Percentiles rank a stretch among this genome's conserved stretches.
phyloP scores from a whole-genome alignment of 352 stramenopile species.

The Globisporangium recalcitrans region DNA sequence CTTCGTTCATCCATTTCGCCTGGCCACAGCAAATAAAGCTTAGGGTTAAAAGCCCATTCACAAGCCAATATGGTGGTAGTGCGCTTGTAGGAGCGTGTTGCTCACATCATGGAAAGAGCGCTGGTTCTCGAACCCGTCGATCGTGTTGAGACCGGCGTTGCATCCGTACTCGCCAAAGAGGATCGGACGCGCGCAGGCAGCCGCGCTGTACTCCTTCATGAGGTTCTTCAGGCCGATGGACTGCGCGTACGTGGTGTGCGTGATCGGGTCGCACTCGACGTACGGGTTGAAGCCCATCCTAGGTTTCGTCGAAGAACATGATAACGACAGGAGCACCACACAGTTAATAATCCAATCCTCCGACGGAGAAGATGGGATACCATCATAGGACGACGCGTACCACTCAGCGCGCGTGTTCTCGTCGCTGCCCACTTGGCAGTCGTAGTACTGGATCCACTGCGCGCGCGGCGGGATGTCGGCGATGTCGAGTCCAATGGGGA shows the following conservation, averaged over 20 bases:
- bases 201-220: constrained; percentile 40
- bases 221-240: constrained; percentile 38
- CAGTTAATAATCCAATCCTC: not conserved
- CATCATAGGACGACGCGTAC: not conserved
- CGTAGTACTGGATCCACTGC: constrained; percentile 41
- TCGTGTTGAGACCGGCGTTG: constrained; percentile 44
- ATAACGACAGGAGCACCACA: constrained; percentile 9
- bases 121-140: constrained; percentile 45
- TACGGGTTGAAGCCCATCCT: constrained; percentile 54
- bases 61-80: not conserved
- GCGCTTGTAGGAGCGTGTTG: constrained; percentile 7
- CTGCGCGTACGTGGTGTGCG: constrained; percentile 32
- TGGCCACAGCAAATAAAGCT: constrained; percentile 8
- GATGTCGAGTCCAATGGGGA: constrained; percentile 44
- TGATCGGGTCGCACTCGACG: constrained; percentile 43
- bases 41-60: not conserved
- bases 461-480: constrained; percentile 39
- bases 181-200: constrained; percentile 34
- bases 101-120: constrained; percentile 38
- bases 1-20: constrained; percentile 85
- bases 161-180: constrained; percentile 60
- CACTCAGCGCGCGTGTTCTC: constrained; percentile 37
- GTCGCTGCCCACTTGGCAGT: constrained; percentile 35
- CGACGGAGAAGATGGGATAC: not conserved
- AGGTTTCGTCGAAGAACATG: not conserved